Conservation (phyloP, 2,329 filamentous ascomycete genomes). For the Neonectria coccinea region DNA sequence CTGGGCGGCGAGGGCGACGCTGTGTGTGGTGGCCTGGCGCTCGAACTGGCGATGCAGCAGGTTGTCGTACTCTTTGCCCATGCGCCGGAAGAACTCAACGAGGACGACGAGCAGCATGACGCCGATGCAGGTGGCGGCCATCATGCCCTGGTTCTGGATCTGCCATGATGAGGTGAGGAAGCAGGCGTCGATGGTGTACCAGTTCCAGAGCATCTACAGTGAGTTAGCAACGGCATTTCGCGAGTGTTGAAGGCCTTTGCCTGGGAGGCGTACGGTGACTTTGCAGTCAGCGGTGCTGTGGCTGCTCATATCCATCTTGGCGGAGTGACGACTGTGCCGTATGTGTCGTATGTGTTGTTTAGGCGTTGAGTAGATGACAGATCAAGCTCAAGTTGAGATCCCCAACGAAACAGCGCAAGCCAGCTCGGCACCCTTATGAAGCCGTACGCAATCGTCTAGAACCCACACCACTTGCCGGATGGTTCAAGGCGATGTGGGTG, state of each 20-base stretch:
- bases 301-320: conserved; percentile 42
- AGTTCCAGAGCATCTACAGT: conserved; percentile 81
- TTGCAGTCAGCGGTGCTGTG: conserved; percentile 46
- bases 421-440: background rate
- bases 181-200: conserved; percentile 77
- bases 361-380: background rate
- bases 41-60: conserved; percentile 67
- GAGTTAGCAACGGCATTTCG: conserved; percentile 12
- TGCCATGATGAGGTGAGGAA: conserved; percentile 80
- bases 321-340: background rate
- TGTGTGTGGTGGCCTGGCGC: conserved; percentile 45
- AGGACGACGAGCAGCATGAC: conserved; percentile 76
- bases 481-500: conserved; percentile 12
- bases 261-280: conserved; percentile 42
- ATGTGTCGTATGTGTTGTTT: background rate
- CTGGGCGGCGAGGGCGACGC: conserved; percentile 36
- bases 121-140: conserved; percentile 83
- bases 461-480: conserved; percentile 3
- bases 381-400: background rate
- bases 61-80: conserved; percentile 77
- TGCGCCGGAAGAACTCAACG: conserved; percentile 79
- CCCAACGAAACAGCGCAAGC: background rate
- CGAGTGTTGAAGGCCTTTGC: background rate
- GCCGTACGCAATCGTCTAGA: background rate
- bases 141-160: conserved; percentile 76